phyloP scores from a whole-genome alignment of 371 early-diverging fungal genomes.

The Mucor velutinosus region DNA sequence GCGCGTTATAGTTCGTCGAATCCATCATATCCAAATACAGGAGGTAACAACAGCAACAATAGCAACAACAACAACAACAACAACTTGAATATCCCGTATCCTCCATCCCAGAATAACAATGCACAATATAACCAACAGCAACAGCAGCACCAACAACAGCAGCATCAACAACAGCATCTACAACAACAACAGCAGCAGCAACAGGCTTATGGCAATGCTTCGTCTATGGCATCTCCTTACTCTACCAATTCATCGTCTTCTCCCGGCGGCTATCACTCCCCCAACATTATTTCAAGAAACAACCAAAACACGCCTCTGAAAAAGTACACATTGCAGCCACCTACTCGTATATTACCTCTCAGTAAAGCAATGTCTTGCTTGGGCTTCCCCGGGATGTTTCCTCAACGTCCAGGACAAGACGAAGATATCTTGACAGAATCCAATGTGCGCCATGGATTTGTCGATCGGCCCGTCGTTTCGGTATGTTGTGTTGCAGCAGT shows the following conservation, averaged over 20 bases:
- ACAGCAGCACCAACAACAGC: slow-evolving; percentile 4
- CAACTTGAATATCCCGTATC: slow-evolving; percentile 43
- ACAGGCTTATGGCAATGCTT: slow-evolving; percentile 20
- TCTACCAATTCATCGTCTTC: slow-evolving; percentile 39
- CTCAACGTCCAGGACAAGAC: slow-evolving; percentile 59
- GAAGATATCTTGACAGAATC: slow-evolving; percentile 68
- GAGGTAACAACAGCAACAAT: slow-evolving; percentile 18
- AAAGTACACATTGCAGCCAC: slow-evolving; percentile 58
- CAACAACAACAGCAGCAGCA: not conserved
- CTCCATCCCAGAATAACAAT: slow-evolving; percentile 25
- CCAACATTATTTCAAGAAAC: slow-evolving; percentile 30
- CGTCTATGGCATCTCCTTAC: slow-evolving; percentile 53
- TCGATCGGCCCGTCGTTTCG: slow-evolving; percentile 59
- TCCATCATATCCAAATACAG: slow-evolving; percentile 27
- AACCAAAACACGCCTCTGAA: slow-evolving; percentile 33
- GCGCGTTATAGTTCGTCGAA: slow-evolving; percentile 49
- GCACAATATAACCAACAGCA: slow-evolving; percentile 24
- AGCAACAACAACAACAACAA: slow-evolving; percentile 27
- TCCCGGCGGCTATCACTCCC: slow-evolving; percentile 52
- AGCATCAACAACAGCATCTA: not conserved
- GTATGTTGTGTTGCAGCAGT: slow-evolving; percentile 18
- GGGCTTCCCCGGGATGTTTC: slow-evolving; percentile 76
- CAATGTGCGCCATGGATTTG: slow-evolving; percentile 73
- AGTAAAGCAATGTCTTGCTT: slow-evolving; percentile 50
- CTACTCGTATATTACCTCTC: slow-evolving; percentile 40